phyloP scores from a whole-genome alignment of 768 basidiomycete genomes.

The Hypholoma fasciculare region DNA sequence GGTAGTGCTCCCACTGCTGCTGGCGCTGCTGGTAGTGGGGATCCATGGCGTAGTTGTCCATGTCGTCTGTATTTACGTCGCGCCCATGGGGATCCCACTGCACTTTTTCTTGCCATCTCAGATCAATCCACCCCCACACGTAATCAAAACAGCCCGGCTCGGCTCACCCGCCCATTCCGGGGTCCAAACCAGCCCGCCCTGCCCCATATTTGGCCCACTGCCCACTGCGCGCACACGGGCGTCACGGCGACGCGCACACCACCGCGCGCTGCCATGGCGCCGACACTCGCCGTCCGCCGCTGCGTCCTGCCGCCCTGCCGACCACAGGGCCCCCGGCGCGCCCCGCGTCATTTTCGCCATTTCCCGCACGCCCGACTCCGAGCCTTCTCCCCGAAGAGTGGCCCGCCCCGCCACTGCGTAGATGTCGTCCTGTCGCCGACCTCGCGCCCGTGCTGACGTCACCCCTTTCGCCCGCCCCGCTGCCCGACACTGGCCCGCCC shows the following conservation, averaged over 20 bases:
- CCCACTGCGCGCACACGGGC: background rate
- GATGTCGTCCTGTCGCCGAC: too few relatives aligned
- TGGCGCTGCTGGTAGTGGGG: slow-evolving; percentile 17
- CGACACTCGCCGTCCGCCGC: too few relatives aligned
- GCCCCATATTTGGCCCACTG: background rate
- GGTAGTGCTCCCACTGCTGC: background rate
- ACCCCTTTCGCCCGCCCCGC: background rate
- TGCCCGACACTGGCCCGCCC: too few relatives aligned
- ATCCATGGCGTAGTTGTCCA: background rate
- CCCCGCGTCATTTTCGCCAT: background rate
- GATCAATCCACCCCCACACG: background rate
- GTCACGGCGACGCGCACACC: background rate
- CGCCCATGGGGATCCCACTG: background rate
- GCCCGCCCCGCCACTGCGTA: background rate
- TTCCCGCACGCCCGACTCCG: background rate
- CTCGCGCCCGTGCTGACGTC: too few relatives aligned
- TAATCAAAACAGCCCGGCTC: background rate
- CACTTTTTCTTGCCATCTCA: background rate
- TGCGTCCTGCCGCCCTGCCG: too few relatives aligned
- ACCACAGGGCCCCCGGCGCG: background rate
- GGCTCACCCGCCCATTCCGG: background rate
- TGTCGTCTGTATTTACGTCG: background rate
- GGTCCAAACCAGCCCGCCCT: background rate
- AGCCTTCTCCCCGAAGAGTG: background rate
- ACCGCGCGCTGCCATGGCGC: background rate